Evolutionary conservation across 176 grass and related monocot genomes (phyloP), one percentile per base, ranked within the genome.

Genomic region (Aechmea fasciata): DNA sequence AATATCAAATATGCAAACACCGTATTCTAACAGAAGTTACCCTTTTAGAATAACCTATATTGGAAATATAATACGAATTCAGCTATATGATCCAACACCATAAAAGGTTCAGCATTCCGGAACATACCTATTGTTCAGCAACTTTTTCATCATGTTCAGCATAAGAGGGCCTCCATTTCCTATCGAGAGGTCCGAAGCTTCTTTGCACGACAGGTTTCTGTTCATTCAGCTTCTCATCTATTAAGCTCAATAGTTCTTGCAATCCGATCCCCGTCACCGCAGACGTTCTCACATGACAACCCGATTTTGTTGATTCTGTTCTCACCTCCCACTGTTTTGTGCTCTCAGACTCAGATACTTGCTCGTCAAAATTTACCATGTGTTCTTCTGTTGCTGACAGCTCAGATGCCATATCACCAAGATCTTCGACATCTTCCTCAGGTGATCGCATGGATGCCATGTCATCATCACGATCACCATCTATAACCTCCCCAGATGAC

Each of bases 251-350:
- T 23, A 96, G 73, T 68, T 87, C 85, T 77, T 96, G 86, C 81
- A 96, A 83, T 65, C 92, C 92, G 78, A 69, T 68, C 50, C 92
- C 83, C 0, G 63, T 77, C 41, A 90, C 78, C 51, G 88, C 86
- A 71, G 92, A 96, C 78, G 86, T 92, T 84, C 87, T 89, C 70
- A 96, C 85, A 22, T 82, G 77, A 61, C 71, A 87, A 74, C 51
- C 73, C 25, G 47, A 67, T 74, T 63, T 8, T 17, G 18, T 47
- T 72, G 69, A 51, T 72, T 75, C 76, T 77, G 69, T 81, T 5
- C 33, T 41, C 55, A 49, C 76, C 74, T 52, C 52, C 74, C 51
- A 50, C 48, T 66, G 25, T 51, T 76, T 69, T 23, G 61, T 14
- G 48, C 11, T 55, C 64, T 51, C 61, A 68, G 19, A 54, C 64